Evolutionary conservation across 805 yeast genomes (phyloP).

Genomic region (Metschnikowia continentalis): DNA sequence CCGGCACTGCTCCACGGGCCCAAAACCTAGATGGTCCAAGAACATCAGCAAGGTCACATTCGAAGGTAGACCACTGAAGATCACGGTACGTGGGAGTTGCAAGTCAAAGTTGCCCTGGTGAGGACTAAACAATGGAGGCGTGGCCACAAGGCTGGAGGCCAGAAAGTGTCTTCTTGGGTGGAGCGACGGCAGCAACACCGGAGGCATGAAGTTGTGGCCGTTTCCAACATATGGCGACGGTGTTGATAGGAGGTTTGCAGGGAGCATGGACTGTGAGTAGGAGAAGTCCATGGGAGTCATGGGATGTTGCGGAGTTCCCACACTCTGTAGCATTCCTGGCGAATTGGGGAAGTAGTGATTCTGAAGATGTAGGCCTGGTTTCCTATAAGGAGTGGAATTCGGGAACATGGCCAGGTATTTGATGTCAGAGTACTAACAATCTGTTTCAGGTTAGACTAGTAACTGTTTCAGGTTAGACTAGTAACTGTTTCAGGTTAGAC

Average conservation of each 20-base stretch:
- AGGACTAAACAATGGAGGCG: conserved; percentile 3
- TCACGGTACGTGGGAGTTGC: conserved; percentile 20
- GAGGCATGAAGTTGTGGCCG: conserved; percentile 27
- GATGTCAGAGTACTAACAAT: background rate
- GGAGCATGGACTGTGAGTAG: conserved; percentile 59
- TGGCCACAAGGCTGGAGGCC: conserved; percentile 1
- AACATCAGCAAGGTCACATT: conserved; percentile 28
- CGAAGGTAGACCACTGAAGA: conserved; percentile 26
- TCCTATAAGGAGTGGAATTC: background rate
- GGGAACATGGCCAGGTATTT: background rate
- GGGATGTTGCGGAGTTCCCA: conserved; percentile 6
- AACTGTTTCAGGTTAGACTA: no score
- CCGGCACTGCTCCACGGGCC: conserved; percentile 60
- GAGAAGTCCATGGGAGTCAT: conserved; percentile 51
- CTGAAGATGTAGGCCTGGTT: conserved; percentile 6
- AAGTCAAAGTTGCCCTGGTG: conserved; percentile 2
- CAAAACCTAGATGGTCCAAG: conserved; percentile 47
- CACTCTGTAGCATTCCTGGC: background rate
- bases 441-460: no score
- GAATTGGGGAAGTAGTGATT: conserved; percentile 3
- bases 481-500: no score
- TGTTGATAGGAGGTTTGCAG: conserved; percentile 48
- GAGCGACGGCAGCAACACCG: conserved; percentile 10
- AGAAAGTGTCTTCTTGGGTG: background rate
- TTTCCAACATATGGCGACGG: conserved; percentile 51